Percentiles rank a stretch among this genome's conserved stretches.
Evolutionary conservation across 768 basidiomycete genomes (phyloP).

Genomic region (Xerocomus spinulosus): DNA sequence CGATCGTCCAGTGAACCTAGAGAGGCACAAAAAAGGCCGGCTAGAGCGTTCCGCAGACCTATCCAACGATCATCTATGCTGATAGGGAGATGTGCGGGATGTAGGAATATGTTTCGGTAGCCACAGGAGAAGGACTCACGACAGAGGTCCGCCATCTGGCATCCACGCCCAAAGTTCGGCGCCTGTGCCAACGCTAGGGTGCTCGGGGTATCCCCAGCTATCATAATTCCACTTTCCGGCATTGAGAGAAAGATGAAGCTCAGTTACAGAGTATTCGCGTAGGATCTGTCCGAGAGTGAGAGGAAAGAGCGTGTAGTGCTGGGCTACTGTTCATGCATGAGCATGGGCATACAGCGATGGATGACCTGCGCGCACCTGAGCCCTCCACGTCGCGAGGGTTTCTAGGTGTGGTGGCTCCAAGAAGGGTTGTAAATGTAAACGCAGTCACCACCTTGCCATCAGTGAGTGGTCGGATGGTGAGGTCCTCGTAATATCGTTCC

Average conservation of each 20-base stretch:
- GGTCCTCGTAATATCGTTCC: constrained; percentile 45
- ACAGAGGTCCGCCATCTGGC: constrained; percentile 52
- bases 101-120: background rate
- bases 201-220: constrained; percentile 77
- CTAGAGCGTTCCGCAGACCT: constrained; percentile 81
- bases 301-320: constrained; percentile 86
- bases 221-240: constrained; percentile 90
- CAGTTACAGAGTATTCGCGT: constrained; percentile 78
- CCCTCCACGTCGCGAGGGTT: constrained; percentile 46
- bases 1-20: constrained; percentile 72
- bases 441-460: constrained; percentile 80
- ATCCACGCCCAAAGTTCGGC: constrained; percentile 94
- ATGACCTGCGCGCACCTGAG: constrained; percentile 42
- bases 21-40: constrained; percentile 93
- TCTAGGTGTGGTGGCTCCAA: constrained; percentile 51
- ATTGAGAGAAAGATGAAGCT: constrained; percentile 85
- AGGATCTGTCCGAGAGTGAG: constrained; percentile 84
- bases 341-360: background rate
- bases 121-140: constrained; percentile 36
- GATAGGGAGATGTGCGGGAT: background rate
- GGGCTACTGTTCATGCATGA: constrained; percentile 41
- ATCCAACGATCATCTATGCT: constrained; percentile 80
- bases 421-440: constrained; percentile 73
- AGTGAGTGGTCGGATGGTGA: constrained; percentile 55
- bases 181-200: constrained; percentile 73